phyloP scores from a whole-genome alignment of 2,329 filamentous ascomycete genomes.

The Coccinonectria pachysandricola region DNA sequence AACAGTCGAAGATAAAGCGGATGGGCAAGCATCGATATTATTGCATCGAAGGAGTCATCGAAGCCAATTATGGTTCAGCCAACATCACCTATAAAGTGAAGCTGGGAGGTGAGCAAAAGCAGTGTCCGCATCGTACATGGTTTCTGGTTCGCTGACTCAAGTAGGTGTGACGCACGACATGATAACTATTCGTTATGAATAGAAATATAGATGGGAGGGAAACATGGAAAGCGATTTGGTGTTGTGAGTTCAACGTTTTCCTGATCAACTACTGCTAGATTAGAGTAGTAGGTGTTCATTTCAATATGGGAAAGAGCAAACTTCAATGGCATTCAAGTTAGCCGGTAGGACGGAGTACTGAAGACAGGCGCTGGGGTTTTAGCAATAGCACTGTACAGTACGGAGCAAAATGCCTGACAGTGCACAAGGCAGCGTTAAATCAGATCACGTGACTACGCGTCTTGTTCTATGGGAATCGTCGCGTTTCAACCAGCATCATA shows the following conservation, averaged over 20 bases:
- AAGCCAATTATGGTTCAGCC: constrained; percentile 28
- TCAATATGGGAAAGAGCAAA: too few species aligned
- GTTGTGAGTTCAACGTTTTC: too few species aligned
- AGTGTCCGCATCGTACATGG: background rate
- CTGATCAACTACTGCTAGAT: constrained; percentile 14
- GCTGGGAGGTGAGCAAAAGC: constrained; percentile 23
- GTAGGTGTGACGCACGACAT: constrained; percentile 28
- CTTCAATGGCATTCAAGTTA: too few species aligned
- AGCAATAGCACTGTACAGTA: too few species aligned
- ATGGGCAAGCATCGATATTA: constrained; percentile 29
- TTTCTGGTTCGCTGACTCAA: constrained; percentile 5
- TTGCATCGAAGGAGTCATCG: constrained; percentile 26
- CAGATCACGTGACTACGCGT: constrained; percentile 17
- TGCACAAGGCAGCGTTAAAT: too few species aligned
- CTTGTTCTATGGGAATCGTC: constrained; percentile 7
- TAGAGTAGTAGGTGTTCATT: constrained; percentile 22
- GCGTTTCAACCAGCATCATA: constrained; percentile 5
- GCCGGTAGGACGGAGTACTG: too few species aligned
- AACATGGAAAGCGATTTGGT: too few species aligned
- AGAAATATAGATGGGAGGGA: constrained; percentile 2
- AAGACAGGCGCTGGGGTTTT: too few species aligned
- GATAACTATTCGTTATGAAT: constrained; percentile 26
- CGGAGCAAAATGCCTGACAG: too few species aligned
- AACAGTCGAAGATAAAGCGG: constrained; percentile 19
- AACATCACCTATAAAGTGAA: constrained; percentile 28